Conservation (phyloP, 345 rosid genomes). For the Eucalyptus virginea region DNA sequence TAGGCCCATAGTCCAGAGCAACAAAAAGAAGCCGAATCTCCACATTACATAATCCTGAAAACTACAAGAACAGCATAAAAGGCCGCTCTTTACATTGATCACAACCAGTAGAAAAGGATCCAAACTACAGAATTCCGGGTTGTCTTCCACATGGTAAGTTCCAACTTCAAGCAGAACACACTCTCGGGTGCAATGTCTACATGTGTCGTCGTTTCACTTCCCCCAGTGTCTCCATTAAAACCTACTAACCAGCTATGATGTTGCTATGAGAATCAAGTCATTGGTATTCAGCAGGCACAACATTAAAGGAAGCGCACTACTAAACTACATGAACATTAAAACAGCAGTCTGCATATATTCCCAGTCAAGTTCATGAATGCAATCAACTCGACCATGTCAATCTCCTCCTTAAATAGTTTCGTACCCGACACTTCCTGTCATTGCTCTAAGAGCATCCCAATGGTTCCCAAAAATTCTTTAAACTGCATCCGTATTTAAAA, state of each 20-base stretch:
- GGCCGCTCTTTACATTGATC: neutral
- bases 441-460: too few relatives aligned
- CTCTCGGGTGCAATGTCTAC: neutral
- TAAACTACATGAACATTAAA: neutral
- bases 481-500: too few relatives aligned
- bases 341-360: neutral
- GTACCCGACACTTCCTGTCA: too few relatives aligned
- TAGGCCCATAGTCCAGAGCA: neutral
- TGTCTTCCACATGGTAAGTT: neutral
- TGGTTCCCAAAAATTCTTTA: too few relatives aligned
- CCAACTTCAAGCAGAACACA: neutral
- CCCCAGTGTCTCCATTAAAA: neutral
- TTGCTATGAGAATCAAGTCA: neutral
- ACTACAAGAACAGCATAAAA: neutral
- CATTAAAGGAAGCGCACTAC: neutral
- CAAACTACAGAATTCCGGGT: neutral
- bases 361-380: neutral
- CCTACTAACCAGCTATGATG: neutral
- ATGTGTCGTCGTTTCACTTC: neutral
- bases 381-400: neutral
- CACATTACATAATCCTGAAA: neutral
- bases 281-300: neutral
- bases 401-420: neutral
- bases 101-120: neutral
- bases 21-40: neutral